A percentile compares a stretch with the other conserved stretches of the same genome.
Conservation (phyloP, 805 yeast genomes). For the Wickerhamiella alocasiicola region DNA sequence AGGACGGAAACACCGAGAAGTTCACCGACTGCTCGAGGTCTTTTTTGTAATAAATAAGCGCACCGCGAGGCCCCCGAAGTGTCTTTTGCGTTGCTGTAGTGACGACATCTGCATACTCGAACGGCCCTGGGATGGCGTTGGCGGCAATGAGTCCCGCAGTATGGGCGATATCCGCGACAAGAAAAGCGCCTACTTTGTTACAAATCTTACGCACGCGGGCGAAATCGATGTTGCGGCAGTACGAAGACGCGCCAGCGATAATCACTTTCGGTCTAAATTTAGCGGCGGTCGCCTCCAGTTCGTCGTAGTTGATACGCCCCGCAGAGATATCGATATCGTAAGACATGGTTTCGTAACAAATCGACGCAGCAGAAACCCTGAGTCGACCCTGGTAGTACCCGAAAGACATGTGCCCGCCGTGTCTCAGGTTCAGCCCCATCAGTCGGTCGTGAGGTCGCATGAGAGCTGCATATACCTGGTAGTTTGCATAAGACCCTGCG, state of each 20-base stretch:
- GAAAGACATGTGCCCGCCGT: constrained; percentile 97
- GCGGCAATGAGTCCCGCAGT: constrained; percentile 94
- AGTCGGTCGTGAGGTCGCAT: constrained; percentile 92
- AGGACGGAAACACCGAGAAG: constrained; percentile 98
- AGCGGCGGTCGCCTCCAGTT: constrained; percentile 76
- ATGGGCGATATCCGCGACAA: constrained; percentile 97
- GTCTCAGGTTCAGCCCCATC: constrained; percentile 96
- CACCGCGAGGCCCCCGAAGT: constrained; percentile 98
- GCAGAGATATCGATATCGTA: constrained; percentile 85
- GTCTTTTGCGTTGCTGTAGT: constrained; percentile 99
- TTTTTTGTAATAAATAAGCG: constrained; percentile 95
- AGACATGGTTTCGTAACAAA: constrained; percentile 96
- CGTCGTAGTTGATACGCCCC: constrained; percentile 92
- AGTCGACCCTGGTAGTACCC: constrained; percentile 93
- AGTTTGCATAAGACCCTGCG: constrained; percentile 95
- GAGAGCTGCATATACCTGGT: constrained; percentile 89
- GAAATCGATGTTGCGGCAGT: constrained; percentile 91
- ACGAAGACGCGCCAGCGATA: constrained; percentile 97
- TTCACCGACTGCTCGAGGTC: constrained; percentile 91
- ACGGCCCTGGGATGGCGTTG: constrained; percentile 88
- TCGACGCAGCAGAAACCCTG: constrained; percentile 89
- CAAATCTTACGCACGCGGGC: constrained; percentile 91
- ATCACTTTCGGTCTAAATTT: constrained; percentile 90
- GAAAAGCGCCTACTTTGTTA: constrained; percentile 89
- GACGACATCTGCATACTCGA: constrained; percentile 92